phyloP scores from a whole-genome alignment of 2,329 filamentous ascomycete genomes.

The Colletotrichum destructivum region DNA sequence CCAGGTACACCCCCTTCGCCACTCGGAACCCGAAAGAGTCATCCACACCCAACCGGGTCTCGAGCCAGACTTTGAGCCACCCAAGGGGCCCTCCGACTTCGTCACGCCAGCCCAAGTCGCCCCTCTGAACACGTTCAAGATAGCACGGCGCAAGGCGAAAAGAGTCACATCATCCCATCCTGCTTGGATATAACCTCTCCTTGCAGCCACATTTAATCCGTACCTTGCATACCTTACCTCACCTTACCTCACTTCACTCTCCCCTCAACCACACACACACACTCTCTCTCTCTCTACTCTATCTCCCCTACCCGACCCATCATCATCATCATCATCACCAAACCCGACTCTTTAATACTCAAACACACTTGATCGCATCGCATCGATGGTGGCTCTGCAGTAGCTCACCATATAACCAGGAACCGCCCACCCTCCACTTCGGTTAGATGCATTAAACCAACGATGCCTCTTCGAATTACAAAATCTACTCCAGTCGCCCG shows the following conservation, averaged over 20 bases:
- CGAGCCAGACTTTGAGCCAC: conserved; percentile 40
- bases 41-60: conserved; percentile 44
- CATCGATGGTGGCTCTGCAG: conserved; percentile 49
- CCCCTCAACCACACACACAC: conserved; percentile 15
- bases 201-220: conserved; percentile 38
- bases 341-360: conserved; percentile 23
- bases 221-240: conserved; percentile 36
- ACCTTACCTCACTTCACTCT: conserved; percentile 18
- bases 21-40: conserved; percentile 47
- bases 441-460: conserved; percentile 56
- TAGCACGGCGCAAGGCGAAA: conserved; percentile 40
- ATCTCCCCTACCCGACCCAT: conserved; percentile 15
- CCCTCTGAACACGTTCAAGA: conserved; percentile 43
- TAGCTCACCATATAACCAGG: conserved; percentile 52
- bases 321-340: background rate
- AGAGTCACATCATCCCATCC: conserved; percentile 42
- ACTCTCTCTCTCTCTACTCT: conserved; percentile 24
- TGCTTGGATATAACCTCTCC: conserved; percentile 42
- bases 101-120: conserved; percentile 44
- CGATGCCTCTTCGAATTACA: conserved; percentile 70
- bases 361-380: conserved; percentile 36
- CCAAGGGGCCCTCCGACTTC: conserved; percentile 43
- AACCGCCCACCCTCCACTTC: conserved; percentile 45
- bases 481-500: conserved; percentile 73
- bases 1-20: conserved; percentile 42